A percentile compares a stretch with the other conserved stretches of the same genome.
phyloP scores from a whole-genome alignment of 2,329 filamentous ascomycete genomes.

The Talaromyces sp. region DNA sequence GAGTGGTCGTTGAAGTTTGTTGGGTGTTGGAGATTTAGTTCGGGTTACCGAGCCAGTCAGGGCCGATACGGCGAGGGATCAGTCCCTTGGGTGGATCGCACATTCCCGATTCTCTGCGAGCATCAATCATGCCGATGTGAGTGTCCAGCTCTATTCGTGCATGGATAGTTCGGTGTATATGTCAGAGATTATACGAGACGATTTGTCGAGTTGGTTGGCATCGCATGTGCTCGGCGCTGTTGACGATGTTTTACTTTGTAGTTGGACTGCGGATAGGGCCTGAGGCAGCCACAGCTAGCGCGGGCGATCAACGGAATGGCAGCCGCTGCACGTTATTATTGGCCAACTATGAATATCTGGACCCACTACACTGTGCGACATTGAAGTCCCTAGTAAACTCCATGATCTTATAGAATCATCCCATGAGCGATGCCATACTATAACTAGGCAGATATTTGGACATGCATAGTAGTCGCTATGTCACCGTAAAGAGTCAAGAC shows the following conservation, averaged over 20 bases:
- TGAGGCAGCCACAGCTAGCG: not conserved
- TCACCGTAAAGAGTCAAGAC: too few species aligned
- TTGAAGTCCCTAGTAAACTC: not conserved
- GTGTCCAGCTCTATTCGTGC: not conserved
- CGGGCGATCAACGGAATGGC: not conserved
- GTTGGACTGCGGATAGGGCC: not conserved
- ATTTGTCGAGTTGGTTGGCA: not conserved
- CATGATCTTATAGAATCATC: not conserved
- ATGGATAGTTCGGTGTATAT: not conserved
- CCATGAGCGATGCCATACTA: not conserved
- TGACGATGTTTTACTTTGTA: too few species aligned
- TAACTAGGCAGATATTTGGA: not conserved
- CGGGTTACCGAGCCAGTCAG: constrained; percentile 12
- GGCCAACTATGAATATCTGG: not conserved
- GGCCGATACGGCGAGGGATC: not conserved
- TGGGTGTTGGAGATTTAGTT: constrained; percentile 1
- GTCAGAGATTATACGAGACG: not conserved
- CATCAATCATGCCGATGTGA: not conserved
- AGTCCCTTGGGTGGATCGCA: not conserved
- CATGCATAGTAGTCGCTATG: not conserved
- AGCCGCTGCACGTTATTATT: not conserved
- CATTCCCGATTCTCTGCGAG: not conserved
- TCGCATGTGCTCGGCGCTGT: too few species aligned
- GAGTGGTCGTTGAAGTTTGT: not conserved
- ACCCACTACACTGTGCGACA: not conserved